Percentiles rank a stretch among this genome's conserved stretches.
phyloP scores from a whole-genome alignment of 2,329 filamentous ascomycete genomes.

The Verticillium longisporum region DNA sequence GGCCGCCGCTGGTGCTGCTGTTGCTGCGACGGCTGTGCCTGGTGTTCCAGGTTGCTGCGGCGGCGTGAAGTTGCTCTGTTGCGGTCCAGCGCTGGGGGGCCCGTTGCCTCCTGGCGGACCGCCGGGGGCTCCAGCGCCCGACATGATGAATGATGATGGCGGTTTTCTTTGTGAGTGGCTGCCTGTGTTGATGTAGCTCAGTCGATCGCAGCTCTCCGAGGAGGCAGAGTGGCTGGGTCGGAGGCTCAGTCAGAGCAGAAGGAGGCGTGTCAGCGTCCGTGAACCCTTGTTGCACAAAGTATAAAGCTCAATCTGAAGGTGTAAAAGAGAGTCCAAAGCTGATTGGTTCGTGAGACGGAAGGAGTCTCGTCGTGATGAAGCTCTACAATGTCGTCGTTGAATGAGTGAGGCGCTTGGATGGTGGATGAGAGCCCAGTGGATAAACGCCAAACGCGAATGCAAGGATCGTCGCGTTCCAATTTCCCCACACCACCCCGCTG shows the following conservation, averaged over 20 bases:
- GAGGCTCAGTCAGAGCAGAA: not conserved
- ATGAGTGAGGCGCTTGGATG: not conserved
- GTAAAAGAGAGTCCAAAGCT: not conserved
- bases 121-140: slow-evolving; percentile 13
- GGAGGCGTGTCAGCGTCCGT: no score
- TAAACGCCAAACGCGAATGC: not conserved
- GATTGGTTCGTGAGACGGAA: not conserved
- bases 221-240: not conserved
- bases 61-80: not conserved
- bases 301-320: no score
- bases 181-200: not conserved
- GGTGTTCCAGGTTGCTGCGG: slow-evolving; percentile 1
- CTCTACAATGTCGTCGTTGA: not conserved
- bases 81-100: not conserved
- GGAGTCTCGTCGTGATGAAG: not conserved
- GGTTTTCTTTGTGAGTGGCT: not conserved
- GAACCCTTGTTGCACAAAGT: no score
- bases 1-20: not conserved
- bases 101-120: not conserved
- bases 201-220: no score
- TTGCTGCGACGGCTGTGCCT: not conserved
- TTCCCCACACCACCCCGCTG: not conserved
- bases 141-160: slow-evolving; percentile 22
- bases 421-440: not conserved
- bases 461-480: not conserved